phyloP scores from a whole-genome alignment of 192 early-diverging fungal species.

The Entophlyctis helioformis region DNA sequence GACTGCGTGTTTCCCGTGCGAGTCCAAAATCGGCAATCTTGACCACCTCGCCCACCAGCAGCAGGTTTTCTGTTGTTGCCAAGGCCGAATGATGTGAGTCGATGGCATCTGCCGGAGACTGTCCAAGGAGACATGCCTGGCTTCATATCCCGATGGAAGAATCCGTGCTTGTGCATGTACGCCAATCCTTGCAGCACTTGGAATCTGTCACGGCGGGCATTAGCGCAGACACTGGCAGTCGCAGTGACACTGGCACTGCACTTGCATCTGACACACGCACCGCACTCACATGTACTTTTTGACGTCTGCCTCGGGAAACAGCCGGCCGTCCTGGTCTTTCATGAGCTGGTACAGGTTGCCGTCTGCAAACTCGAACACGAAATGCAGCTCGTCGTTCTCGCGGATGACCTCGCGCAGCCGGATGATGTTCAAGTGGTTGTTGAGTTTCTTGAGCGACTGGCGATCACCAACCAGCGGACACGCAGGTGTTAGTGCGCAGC shows the following conservation, averaged over 20 bases:
- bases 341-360: constrained; percentile 89
- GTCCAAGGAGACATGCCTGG: constrained; percentile 55
- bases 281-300: constrained; percentile 71
- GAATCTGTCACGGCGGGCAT: too few relatives aligned
- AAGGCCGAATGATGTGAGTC: neutral
- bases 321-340: constrained; percentile 53
- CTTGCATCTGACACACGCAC: too few relatives aligned
- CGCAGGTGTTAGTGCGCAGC: too few relatives aligned
- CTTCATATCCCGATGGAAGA: constrained; percentile 96
- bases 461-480: neutral
- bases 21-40: constrained; percentile 98
- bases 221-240: too few relatives aligned
- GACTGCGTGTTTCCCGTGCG: constrained; percentile 76
- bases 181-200: constrained; percentile 81
- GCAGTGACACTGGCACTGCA: too few relatives aligned
- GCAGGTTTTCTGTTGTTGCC: constrained; percentile 61
- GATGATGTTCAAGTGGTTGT: constrained; percentile 76
- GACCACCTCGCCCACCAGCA: constrained; percentile 44
- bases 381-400: constrained; percentile 71
- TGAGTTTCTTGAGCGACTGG: constrained; percentile 59
- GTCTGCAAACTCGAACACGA: constrained; percentile 95
- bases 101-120: too few relatives aligned
- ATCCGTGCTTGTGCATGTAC: constrained; percentile 84
- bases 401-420: constrained; percentile 74
- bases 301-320: constrained; percentile 53